Evolutionary conservation across 2,329 filamentous ascomycete species (phyloP).

Genomic region (Colletotrichum lini): DNA sequence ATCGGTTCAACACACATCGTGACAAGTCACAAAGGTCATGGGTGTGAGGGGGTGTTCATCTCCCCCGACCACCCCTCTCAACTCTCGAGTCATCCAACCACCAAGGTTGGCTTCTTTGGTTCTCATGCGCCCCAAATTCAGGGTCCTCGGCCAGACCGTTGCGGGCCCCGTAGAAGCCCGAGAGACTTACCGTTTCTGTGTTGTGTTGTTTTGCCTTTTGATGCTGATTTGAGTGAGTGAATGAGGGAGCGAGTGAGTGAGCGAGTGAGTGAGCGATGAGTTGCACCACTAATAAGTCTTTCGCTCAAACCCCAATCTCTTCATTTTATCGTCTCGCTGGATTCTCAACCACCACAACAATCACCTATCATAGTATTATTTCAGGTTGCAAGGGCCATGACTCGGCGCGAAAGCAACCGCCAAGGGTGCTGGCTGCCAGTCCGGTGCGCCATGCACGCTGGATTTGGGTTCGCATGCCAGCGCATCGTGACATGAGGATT

Average conservation of each 20-base stretch:
- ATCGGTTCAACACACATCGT: background rate
- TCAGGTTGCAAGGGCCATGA: background rate
- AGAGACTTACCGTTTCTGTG: background rate
- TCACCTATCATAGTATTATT: background rate
- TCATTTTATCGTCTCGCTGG: too few relatives aligned
- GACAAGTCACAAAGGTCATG: background rate
- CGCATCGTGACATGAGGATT: background rate
- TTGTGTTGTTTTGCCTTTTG: background rate
- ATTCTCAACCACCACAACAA: background rate
- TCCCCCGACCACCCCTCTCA: background rate
- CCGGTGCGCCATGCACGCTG: background rate
- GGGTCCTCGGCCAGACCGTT: constrained; percentile 12
- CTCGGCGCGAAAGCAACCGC: background rate
- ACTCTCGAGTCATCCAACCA: background rate
- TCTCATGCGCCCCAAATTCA: constrained; percentile 6
- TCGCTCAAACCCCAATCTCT: too few relatives aligned
- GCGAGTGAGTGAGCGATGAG: background rate
- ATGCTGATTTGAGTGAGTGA: too few relatives aligned
- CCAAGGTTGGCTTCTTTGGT: background rate
- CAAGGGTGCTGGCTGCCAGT: background rate
- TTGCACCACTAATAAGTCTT: background rate
- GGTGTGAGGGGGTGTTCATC: constrained; percentile 4
- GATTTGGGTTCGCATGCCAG: background rate
- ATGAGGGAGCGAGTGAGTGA: too few relatives aligned
- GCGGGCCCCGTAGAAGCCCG: background rate